These are phyloP conservation scores for Cerrena zonata DNA, from an alignment of 1,284 basidiomycete species.

Conservation along the genomic window DNA sequence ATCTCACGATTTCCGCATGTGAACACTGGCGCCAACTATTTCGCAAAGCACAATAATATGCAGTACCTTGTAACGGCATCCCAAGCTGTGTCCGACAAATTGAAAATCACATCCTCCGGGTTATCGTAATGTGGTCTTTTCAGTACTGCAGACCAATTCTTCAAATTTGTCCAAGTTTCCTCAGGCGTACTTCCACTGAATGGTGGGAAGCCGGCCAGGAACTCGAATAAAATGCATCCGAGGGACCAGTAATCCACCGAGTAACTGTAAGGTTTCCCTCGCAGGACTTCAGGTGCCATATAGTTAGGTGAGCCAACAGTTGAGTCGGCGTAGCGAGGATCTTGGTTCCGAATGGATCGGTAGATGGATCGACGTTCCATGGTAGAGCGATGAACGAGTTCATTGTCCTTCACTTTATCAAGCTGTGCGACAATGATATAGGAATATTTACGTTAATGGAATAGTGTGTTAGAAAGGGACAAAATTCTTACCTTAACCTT, in stretches of 20 bases:
- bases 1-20: no score
- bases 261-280: conserved; percentile 90
- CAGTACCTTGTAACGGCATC: conserved; percentile 85
- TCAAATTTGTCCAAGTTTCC: conserved; percentile 98
- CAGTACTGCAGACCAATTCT: conserved; percentile 94
- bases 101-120: conserved; percentile 95
- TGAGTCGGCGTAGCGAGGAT: conserved; percentile 93
- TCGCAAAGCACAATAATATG: no score
- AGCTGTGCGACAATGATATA: conserved; percentile 55
- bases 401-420: conserved; percentile 93
- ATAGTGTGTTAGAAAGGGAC: no score
- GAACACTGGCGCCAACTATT: no score
- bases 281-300: conserved; percentile 89
- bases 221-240: conserved; percentile 97
- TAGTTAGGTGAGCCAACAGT: conserved; percentile 99
- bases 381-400: conserved; percentile 86
- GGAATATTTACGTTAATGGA: no score
- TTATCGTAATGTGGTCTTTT: conserved; percentile 91
- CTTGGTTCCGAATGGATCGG: conserved; percentile 84
- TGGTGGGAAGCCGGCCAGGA: conserved; percentile 94
- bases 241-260: conserved; percentile 98
- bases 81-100: conserved; percentile 91
- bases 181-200: conserved; percentile 94
- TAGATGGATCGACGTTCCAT: conserved; percentile 94
- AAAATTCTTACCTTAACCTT: conserved; percentile 77